Evolutionary conservation across 805 yeast genomes (phyloP).

Genomic region (Yarrowia osloensis): DNA sequence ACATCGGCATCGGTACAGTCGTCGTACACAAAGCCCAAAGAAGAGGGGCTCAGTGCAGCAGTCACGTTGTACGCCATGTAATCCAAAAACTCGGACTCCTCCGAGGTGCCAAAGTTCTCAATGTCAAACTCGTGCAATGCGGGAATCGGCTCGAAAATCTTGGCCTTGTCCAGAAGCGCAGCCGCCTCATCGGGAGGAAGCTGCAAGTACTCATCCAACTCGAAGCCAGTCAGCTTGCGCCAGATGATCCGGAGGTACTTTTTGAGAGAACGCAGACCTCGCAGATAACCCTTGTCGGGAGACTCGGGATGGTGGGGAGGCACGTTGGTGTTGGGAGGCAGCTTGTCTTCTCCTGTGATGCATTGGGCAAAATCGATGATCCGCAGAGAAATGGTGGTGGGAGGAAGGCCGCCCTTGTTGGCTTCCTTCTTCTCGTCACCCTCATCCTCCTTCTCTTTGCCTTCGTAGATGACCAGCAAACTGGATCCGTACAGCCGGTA

Average conservation of each 20-base stretch:
- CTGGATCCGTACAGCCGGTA: constrained; percentile 93
- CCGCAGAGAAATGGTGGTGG: constrained; percentile 49
- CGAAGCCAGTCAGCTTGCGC: constrained; percentile 51
- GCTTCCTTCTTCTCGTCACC: constrained; percentile 44
- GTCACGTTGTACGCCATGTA: constrained; percentile 28
- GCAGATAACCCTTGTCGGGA: constrained; percentile 80
- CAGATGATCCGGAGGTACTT: constrained; percentile 66
- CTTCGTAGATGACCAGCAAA: constrained; percentile 86
- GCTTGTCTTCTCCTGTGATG: constrained; percentile 61
- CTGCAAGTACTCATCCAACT: constrained; percentile 29
- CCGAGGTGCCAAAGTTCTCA: constrained; percentile 2
- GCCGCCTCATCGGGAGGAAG: constrained; percentile 26
- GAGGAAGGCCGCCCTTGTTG: constrained; percentile 37
- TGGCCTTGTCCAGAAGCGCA: background rate
- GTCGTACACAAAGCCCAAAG: constrained; percentile 15
- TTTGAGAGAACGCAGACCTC: constrained; percentile 77
- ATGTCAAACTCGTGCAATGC: constrained; percentile 35
- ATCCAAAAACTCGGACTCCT: constrained; percentile 14
- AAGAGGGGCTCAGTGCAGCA: constrained; percentile 1
- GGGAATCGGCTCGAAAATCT: constrained; percentile 19
- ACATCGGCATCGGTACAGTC: constrained; percentile 17
- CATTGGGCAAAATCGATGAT: constrained; percentile 96
- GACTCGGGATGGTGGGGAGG: constrained; percentile 69
- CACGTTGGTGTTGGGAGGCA: constrained; percentile 51
- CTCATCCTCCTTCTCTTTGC: constrained; percentile 45